A percentile compares a stretch with the other conserved stretches of the same genome.
Evolutionary conservation across 331 rosid species (phyloP).

Genomic region (Rhamnella rubrinervis): DNA sequence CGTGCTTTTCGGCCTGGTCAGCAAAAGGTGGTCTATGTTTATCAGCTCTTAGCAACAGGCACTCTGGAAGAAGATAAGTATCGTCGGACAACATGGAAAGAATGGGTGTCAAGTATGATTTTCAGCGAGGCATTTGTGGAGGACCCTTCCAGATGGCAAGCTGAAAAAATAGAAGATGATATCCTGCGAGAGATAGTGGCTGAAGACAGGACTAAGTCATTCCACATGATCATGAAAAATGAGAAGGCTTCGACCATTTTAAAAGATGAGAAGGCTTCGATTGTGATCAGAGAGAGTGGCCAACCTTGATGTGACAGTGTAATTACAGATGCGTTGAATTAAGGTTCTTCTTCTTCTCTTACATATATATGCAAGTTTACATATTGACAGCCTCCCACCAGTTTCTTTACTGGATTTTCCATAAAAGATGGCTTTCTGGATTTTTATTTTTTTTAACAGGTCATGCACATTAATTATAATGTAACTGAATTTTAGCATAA

Average conservation of each 20-base stretch:
- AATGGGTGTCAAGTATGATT: conserved; percentile 95
- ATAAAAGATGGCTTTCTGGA: too few relatives aligned
- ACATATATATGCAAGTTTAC: too few relatives aligned
- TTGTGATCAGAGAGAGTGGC: too few relatives aligned
- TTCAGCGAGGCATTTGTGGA: conserved; percentile 91
- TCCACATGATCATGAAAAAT: conserved; percentile 92
- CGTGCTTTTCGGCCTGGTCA: conserved; percentile 96
- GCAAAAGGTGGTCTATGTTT: conserved; percentile 82
- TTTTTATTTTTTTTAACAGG: too few relatives aligned
- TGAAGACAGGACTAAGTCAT: conserved; percentile 70
- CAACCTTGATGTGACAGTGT: too few relatives aligned
- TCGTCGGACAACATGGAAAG: conserved; percentile 85
- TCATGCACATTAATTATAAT: too few relatives aligned
- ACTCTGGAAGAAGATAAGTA: conserved; percentile 85
- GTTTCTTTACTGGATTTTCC: too few relatives aligned
- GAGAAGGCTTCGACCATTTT: conserved; percentile 70
- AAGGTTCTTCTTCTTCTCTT: too few relatives aligned
- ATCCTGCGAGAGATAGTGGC: conserved; percentile 79
- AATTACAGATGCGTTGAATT: too few relatives aligned
- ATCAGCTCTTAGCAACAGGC: conserved; percentile 80
- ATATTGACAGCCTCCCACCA: too few relatives aligned
- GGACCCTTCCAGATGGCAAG: conserved; percentile 90
- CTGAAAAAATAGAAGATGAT: conserved; percentile 88
- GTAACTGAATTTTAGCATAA: too few relatives aligned
- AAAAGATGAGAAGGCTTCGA: not conserved